Percentiles rank a stretch among this genome's conserved stretches.
Conservation (phyloP, 176 grass and related monocot genomes). For the Oryza glaberrima region DNA sequence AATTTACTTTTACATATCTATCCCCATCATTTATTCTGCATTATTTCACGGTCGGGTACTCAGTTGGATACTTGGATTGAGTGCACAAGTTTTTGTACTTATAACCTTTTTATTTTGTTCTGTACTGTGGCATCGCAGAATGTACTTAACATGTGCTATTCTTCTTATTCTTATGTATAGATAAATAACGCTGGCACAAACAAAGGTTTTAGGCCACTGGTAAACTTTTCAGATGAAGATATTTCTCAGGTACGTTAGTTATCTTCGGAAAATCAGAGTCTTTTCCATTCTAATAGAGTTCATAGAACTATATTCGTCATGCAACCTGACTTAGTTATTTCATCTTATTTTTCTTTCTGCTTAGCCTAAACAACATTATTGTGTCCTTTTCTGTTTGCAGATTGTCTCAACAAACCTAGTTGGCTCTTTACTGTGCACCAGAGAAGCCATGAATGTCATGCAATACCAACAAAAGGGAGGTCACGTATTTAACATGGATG, state of each 20-base stretch:
- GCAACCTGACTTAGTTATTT: conserved; percentile 11
- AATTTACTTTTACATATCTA: conserved; percentile 28
- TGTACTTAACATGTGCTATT: conserved; percentile 19
- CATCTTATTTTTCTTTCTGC: conserved; percentile 30
- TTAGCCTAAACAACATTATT: conserved; percentile 5
- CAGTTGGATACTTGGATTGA: conserved; percentile 1
- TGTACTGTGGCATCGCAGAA: conserved; percentile 8
- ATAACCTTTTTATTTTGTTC: conserved; percentile 9
- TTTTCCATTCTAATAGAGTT: conserved; percentile 3
- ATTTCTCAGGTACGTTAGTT: conserved; percentile 77
- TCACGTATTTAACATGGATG: conserved; percentile 98
- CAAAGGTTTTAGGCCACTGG: conserved; percentile 93
- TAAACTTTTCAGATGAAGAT: conserved; percentile 97
- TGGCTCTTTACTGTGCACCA: conserved; percentile 92
- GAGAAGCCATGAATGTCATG: conserved; percentile 93
- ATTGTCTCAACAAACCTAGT: conserved; percentile 97
- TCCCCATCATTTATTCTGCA: conserved; percentile 4
- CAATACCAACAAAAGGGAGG: conserved; percentile 80
- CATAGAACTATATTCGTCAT: neutral
- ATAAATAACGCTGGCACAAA: conserved; percentile 99
- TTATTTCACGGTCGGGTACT: neutral
- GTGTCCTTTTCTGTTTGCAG: conserved; percentile 41
- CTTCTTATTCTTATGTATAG: conserved; percentile 58
- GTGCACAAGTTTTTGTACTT: neutral
- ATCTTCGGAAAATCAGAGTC: neutral